These are phyloP conservation scores for Senecio squalidus DNA, from an alignment of 140 eudicot genomes.

Conservation along the genomic window DNA sequence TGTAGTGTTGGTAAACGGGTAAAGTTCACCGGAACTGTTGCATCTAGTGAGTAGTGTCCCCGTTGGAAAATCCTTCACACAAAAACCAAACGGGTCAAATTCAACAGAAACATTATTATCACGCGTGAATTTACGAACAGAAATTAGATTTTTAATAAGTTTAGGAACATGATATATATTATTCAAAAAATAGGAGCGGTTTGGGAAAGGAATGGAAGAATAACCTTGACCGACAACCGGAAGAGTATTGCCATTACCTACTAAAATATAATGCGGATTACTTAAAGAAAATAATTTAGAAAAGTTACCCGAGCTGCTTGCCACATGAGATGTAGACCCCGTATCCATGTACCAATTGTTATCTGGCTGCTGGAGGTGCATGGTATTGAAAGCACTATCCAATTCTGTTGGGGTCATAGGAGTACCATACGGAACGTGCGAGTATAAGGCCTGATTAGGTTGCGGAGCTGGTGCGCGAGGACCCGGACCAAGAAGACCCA, in stretches of 20 bases:
- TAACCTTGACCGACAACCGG: background rate
- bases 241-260: background rate
- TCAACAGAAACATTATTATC: background rate
- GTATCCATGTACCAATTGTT: background rate
- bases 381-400: background rate
- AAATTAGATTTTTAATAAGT: background rate
- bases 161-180: background rate
- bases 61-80: background rate
- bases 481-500: background rate
- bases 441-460: background rate
- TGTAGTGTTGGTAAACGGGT: background rate
- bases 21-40: slow-evolving; percentile 8
- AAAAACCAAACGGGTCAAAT: background rate
- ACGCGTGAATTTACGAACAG: background rate
- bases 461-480: background rate
- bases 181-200: background rate
- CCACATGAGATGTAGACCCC: background rate
- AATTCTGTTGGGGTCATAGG: background rate
- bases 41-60: background rate
- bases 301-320: background rate
- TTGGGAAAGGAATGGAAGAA: background rate
- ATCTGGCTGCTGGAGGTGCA: background rate
- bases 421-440: too few relatives aligned
- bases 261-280: background rate
- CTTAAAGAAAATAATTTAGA: background rate